Conservation (phyloP, 2,329 filamentous ascomycete genomes). For the Ascochyta koolunga region DNA sequence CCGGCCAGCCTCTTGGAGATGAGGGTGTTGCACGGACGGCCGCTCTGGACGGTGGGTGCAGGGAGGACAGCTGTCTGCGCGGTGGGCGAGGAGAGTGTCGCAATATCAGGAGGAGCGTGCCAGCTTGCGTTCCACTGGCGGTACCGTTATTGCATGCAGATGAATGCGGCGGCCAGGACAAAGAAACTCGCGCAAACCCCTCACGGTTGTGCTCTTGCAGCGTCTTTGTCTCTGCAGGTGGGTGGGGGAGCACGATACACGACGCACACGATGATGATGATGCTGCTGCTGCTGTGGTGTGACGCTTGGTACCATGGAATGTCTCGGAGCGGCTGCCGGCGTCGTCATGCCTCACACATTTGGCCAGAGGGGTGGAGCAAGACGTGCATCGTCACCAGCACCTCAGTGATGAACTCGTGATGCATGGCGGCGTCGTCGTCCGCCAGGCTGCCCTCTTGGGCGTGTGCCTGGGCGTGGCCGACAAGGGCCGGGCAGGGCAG, state of each 20-base stretch:
- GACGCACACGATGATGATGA: neutral
- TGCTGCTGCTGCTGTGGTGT: constrained; percentile 7
- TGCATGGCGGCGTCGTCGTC: neutral
- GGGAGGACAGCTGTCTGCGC: constrained; percentile 24
- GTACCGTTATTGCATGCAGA: constrained; percentile 22
- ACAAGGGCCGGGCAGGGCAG: no score
- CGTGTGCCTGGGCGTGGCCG: no score
- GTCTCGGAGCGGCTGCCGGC: constrained; percentile 6
- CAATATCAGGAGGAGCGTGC: constrained; percentile 9
- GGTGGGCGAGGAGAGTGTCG: constrained; percentile 4
- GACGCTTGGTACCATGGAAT: constrained; percentile 9
- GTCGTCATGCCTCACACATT: neutral
- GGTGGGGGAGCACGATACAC: constrained; percentile 17
- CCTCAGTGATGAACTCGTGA: neutral
- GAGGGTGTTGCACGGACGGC: constrained; percentile 21
- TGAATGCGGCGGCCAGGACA: constrained; percentile 17
- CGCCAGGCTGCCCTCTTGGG: no score
- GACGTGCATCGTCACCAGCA: constrained; percentile 1
- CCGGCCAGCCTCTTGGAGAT: neutral
- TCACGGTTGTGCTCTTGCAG: constrained; percentile 14
- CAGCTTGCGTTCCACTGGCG: constrained; percentile 17
- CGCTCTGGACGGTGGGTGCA: constrained; percentile 24
- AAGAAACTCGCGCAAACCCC: constrained; percentile 7
- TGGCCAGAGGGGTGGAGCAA: neutral
- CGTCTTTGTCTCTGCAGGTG: constrained; percentile 22